phyloP scores from a whole-genome alignment of 306 rosid genomes.

The Prunus davidiana region DNA sequence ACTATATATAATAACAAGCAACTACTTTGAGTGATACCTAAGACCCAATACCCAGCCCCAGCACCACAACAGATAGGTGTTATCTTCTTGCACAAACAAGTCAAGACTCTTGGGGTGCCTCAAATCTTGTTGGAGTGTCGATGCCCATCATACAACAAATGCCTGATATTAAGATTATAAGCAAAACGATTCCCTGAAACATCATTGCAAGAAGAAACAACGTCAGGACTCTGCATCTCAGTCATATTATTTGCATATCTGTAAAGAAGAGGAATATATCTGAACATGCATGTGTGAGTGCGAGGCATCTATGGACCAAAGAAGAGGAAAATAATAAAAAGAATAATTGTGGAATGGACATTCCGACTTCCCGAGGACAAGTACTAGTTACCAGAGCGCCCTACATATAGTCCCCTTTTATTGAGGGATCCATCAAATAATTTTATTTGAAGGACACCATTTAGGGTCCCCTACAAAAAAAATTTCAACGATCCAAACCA shows the following conservation, averaged over 20 bases:
- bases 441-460: too few species aligned
- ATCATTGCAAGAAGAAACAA: constrained; percentile 25
- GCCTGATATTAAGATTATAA: constrained; percentile 83
- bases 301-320: not conserved
- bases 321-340: not conserved
- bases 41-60: constrained; percentile 12
- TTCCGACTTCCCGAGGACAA: not conserved
- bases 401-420: too few species aligned
- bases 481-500: too few species aligned
- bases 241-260: constrained; percentile 1
- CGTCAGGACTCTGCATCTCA: constrained; percentile 26
- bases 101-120: constrained; percentile 83
- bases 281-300: not conserved
- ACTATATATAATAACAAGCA: constrained; percentile 22
- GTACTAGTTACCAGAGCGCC: not conserved
- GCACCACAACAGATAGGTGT: constrained; percentile 13
- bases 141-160: constrained; percentile 99
- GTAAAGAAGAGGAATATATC: not conserved
- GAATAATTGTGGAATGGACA: not conserved
- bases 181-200: constrained; percentile 74
- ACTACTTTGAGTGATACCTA: constrained; percentile 11
- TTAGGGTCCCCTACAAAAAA: too few species aligned
- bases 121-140: constrained; percentile 95
- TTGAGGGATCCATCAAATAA: too few species aligned
- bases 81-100: constrained; percentile 15